Conservation (phyloP, 1,284 basidiomycete genomes). For the Microbotryomycetes sp. region DNA sequence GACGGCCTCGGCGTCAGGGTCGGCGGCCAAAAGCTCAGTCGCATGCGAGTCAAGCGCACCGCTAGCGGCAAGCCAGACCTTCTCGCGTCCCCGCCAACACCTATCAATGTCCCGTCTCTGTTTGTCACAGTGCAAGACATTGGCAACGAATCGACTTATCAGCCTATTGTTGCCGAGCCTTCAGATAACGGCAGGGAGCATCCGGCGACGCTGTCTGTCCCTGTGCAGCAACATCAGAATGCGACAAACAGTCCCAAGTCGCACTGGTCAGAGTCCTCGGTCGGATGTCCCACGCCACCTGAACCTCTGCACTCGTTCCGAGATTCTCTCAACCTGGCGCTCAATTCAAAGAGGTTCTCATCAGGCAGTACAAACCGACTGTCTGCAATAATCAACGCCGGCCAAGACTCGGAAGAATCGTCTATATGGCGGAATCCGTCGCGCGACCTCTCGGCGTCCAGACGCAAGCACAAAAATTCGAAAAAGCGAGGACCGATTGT, state of each 20-base stretch:
- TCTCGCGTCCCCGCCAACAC: not conserved
- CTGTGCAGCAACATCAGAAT: not conserved
- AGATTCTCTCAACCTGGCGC: constrained; percentile 8
- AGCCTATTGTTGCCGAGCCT: not conserved
- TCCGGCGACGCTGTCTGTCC: not conserved
- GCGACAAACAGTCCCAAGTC: not conserved
- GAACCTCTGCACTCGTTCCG: constrained; percentile 14
- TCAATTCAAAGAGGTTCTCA: constrained; percentile 10
- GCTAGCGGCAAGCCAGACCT: constrained; percentile 1
- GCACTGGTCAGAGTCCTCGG: constrained; percentile 12
- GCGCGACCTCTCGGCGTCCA: not conserved
- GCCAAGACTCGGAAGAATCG: not conserved
- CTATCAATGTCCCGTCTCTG: not conserved
- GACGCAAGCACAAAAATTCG: not conserved
- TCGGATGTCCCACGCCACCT: not conserved
- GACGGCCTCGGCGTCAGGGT: constrained; percentile 11
- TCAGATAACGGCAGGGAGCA: not conserved
- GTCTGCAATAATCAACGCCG: not conserved
- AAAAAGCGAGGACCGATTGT: constrained; percentile 9
- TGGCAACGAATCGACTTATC: not conserved
- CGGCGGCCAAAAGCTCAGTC: not conserved
- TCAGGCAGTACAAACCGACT: not conserved
- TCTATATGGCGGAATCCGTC: not conserved
- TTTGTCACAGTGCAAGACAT: not conserved
- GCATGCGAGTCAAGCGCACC: constrained; percentile 2